A percentile compares a stretch with the other conserved stretches of the same genome.
These are phyloP conservation scores for Glycyrrhiza uralensis DNA, from an alignment of 306 rosid genomes.

Conservation along the genomic window DNA sequence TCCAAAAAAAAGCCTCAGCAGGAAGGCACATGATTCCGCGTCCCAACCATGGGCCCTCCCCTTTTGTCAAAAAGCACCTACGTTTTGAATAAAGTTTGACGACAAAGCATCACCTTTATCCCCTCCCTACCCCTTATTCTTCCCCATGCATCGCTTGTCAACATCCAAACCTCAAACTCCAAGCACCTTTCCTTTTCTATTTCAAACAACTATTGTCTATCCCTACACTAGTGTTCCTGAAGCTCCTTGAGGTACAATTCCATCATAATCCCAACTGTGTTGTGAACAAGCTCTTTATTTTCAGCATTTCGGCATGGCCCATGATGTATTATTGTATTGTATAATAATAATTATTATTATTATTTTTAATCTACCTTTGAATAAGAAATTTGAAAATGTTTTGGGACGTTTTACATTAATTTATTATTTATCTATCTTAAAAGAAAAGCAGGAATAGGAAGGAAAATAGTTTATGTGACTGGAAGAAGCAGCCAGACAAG, in stretches of 20 bases:
- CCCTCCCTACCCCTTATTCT: constrained; percentile 37
- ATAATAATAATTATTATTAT: neutral
- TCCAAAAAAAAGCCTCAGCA: constrained; percentile 28
- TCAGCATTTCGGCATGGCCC: neutral
- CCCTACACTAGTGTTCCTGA: constrained; percentile 21
- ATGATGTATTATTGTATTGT: neutral
- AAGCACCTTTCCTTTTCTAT: constrained; percentile 31
- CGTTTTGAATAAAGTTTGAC: constrained; percentile 57
- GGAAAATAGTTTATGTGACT: constrained; percentile 15
- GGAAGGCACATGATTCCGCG: constrained; percentile 64
- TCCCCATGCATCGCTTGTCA: constrained; percentile 35
- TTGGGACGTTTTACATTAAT: neutral
- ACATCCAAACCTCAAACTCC: constrained; percentile 31
- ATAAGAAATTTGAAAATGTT: neutral
- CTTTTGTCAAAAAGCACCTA: constrained; percentile 51
- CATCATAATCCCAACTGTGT: constrained; percentile 30
- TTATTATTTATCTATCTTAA: neutral
- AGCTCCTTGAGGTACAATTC: constrained; percentile 30
- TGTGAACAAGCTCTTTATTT: constrained; percentile 24
- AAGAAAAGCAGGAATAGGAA: constrained; percentile 9
- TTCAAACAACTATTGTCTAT: constrained; percentile 24
- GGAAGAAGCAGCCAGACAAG: neutral
- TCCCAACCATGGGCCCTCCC: constrained; percentile 36
- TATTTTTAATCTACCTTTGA: neutral
- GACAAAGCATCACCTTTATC: constrained; percentile 63